Evolutionary conservation across 2,329 filamentous ascomycete genomes (phyloP).

Genomic region (Alternaria gaisen): DNA sequence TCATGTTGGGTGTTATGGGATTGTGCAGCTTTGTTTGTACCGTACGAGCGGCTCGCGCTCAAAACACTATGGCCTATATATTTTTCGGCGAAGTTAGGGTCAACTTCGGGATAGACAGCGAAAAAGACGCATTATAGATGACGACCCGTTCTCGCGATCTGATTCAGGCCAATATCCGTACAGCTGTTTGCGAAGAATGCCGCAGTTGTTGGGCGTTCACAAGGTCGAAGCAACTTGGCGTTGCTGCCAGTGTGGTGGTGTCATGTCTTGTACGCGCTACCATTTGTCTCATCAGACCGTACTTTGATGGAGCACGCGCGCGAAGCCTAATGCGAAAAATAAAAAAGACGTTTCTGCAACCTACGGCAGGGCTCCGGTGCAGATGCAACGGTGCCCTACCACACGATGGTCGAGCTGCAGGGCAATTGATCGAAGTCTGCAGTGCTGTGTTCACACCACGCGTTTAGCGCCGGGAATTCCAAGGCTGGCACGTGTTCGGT

Average conservation of each 20-base stretch:
- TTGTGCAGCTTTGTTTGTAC: constrained; percentile 1
- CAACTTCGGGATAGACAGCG: constrained; percentile 8
- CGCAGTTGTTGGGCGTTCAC: neutral
- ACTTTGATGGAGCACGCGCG: constrained; percentile 4
- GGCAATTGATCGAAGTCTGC: constrained; percentile 13
- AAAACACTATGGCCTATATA: neutral
- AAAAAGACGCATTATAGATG: constrained; percentile 17
- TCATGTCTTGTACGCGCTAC: constrained; percentile 12
- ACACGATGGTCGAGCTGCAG: constrained; percentile 14
- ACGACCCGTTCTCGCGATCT: constrained; percentile 8
- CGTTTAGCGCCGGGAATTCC: constrained; percentile 25
- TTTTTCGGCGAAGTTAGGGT: constrained; percentile 5
- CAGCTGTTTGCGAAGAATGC: neutral
- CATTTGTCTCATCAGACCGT: constrained; percentile 5
- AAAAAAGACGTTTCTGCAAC: constrained; percentile 8
- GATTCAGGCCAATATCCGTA: neutral
- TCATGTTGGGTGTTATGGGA: neutral
- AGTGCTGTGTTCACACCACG: constrained; percentile 13
- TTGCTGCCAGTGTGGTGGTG: constrained; percentile 8
- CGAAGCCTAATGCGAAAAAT: neutral
- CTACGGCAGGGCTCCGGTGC: constrained; percentile 15
- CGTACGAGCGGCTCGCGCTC: constrained; percentile 6
- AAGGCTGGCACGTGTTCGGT: constrained; percentile 21
- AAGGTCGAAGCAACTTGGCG: constrained; percentile 5
- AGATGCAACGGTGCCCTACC: constrained; percentile 12